Base-by-base conservation (phyloP, 192 early-diverging fungal species). In the Chytriomyces hyalinus region DNA sequence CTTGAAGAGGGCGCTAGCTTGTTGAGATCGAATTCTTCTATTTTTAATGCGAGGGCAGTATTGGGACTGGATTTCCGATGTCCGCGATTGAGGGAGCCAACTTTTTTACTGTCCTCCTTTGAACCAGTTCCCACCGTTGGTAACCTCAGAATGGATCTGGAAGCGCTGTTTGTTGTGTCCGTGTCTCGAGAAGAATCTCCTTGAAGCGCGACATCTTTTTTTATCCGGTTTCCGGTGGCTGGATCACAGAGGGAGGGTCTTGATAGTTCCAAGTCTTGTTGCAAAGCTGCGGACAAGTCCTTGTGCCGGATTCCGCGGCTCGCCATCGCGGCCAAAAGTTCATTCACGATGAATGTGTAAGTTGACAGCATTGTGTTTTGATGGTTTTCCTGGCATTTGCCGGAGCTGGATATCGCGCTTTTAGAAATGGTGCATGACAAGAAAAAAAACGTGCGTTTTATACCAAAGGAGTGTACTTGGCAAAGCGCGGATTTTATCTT, bases 381-480 rank as follows among this genome's bases (percentile, higher is more conserved):
- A 11, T 75, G 73, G 36, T 75, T 75, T 49, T 75, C 73, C 15
- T 64, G 64, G 20, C 62, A 75, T 66, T 75, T 75, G 3, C 47
- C 63, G 49, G 66, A 11, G 66, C 73, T 75, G 73, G 20, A 66
- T 11, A 22, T 20, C 53, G 20, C 53, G 53, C 13, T 4, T 57
- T 57, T 57, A 57, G 20, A 36, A 36, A 36, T 36, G 36, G 36
- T 36, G 4, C 36, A n/a, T 3, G 53, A n/a, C n/a, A 57, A 57
- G 20, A 57, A 57, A 22, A 3, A 0, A 70, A 6, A 47, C 20
- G 11, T 13, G 59, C 20, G 36, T n/a, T 15, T 5, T 43, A 4
- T n/a, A 75, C 73, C 73, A 65, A 11, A 65, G 22, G 8, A 66
- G 26, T 1, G 20, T 43, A 26, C 44, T 49, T 13, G 49, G 9